Percentiles rank a stretch among this genome's conserved stretches.
Evolutionary conservation across 2,329 filamentous ascomycete species (phyloP).

Genomic region (Aspergillus intermedius): DNA sequence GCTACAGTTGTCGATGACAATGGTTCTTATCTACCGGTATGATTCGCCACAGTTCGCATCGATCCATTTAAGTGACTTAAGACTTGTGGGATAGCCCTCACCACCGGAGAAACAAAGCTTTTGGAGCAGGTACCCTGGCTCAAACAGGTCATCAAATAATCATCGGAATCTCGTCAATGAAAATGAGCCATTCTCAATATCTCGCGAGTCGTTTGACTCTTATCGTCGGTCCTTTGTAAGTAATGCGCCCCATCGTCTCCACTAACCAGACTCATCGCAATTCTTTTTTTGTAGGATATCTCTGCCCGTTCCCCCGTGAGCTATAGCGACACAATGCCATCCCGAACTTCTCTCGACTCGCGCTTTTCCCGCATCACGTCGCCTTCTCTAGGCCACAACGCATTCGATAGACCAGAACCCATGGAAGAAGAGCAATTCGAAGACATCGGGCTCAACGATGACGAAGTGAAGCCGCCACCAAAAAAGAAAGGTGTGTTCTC

Average conservation of each 20-base stretch:
- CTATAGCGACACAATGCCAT: slow-evolving; percentile 50
- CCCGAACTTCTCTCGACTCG: slow-evolving; percentile 76
- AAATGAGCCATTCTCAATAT: slow-evolving; percentile 91
- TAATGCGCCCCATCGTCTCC: slow-evolving; percentile 13
- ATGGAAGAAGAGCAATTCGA: slow-evolving; percentile 78
- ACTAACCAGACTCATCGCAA: background rate
- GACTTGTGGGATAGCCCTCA: slow-evolving; percentile 58
- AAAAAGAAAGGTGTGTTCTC: slow-evolving; percentile 75
- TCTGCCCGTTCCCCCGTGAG: slow-evolving; percentile 74
- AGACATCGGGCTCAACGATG: slow-evolving; percentile 80
- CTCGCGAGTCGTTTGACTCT: slow-evolving; percentile 92
- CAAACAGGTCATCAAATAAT: slow-evolving; percentile 46
- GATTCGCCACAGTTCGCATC: slow-evolving; percentile 17
- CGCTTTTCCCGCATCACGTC: slow-evolving; percentile 57
- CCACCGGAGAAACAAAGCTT: slow-evolving; percentile 76
- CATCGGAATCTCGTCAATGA: slow-evolving; percentile 65
- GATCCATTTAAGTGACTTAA: background rate
- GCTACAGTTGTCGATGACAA: slow-evolving; percentile 84
- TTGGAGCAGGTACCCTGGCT: slow-evolving; percentile 55
- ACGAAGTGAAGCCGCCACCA: slow-evolving; percentile 45
- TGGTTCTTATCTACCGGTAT: slow-evolving; percentile 86
- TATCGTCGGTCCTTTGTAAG: slow-evolving; percentile 91
- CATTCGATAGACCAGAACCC: slow-evolving; percentile 55
- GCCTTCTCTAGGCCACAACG: slow-evolving; percentile 53
- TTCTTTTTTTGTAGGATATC: slow-evolving; percentile 61